Evolutionary conservation across 2,329 filamentous ascomycete genomes (phyloP).

Genomic region (Leptographium wingfieldii): DNA sequence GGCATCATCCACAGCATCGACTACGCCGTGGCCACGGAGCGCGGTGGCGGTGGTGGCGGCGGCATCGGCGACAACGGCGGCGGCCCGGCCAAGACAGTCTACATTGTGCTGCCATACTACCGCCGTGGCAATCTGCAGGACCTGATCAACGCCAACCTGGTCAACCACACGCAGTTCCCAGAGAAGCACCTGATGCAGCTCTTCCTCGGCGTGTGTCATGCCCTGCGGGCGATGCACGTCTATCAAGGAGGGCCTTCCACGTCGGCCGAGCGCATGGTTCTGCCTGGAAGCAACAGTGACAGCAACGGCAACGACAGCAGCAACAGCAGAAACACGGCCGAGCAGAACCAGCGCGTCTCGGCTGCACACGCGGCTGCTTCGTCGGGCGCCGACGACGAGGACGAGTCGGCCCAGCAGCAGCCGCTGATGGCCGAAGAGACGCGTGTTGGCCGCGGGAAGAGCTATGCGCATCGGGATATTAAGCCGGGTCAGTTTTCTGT

Average conservation of each 20-base stretch:
- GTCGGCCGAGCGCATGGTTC: background rate
- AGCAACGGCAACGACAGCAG: slow-evolving; percentile 17
- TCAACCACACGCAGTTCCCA: slow-evolving; percentile 85
- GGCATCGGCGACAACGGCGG: slow-evolving; percentile 30
- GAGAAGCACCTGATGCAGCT: slow-evolving; percentile 78
- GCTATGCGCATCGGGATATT: slow-evolving; percentile 92
- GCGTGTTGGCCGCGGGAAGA: slow-evolving; percentile 57
- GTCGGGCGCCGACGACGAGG: slow-evolving; percentile 42
- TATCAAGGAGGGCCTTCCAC: slow-evolving; percentile 39
- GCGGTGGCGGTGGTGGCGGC: slow-evolving; percentile 41
- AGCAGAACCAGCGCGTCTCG: slow-evolving; percentile 17
- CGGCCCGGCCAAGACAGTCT: slow-evolving; percentile 77
- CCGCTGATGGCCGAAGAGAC: slow-evolving; percentile 74
- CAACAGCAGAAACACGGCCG: background rate
- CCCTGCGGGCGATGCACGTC: slow-evolving; percentile 81
- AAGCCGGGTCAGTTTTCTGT: slow-evolving; percentile 61
- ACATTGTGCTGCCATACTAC: slow-evolving; percentile 93
- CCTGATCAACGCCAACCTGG: slow-evolving; percentile 95
- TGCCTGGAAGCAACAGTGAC: slow-evolving; percentile 16
- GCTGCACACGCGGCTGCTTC: background rate
- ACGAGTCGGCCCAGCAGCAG: slow-evolving; percentile 64
- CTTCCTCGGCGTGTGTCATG: slow-evolving; percentile 84
- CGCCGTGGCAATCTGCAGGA: slow-evolving; percentile 91
- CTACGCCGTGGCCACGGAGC: slow-evolving; percentile 67
- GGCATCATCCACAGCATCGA: slow-evolving; percentile 83